phyloP scores from a whole-genome alignment of 768 basidiomycete genomes.

The Lactifluus volemus region DNA sequence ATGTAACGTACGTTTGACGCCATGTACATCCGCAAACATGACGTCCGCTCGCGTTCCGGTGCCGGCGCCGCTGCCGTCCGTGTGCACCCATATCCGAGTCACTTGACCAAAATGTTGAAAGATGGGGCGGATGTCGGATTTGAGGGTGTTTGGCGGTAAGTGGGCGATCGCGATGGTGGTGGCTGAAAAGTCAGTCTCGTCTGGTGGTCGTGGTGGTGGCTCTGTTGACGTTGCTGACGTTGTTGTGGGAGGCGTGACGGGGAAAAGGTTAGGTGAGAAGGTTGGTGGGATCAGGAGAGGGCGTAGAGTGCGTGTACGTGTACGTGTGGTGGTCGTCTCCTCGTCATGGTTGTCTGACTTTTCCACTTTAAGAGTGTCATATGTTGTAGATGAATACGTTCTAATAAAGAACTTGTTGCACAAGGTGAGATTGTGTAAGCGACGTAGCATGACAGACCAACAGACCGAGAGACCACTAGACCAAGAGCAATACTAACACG shows the following conservation, averaged over 20 bases:
- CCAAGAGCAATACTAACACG: no score
- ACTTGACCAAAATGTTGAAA: slow-evolving; percentile 4
- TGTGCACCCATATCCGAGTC: not conserved
- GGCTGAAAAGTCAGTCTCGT: not conserved
- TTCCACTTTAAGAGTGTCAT: not conserved
- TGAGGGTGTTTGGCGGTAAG: no score
- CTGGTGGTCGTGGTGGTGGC: no score
- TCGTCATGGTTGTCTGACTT: no score
- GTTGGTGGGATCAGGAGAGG: slow-evolving; percentile 4
- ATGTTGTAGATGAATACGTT: not conserved
- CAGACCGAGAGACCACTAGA: no score
- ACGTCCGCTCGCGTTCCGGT: not conserved
- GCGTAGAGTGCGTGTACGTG: not conserved
- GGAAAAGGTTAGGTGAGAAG: not conserved
- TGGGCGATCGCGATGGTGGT: not conserved
- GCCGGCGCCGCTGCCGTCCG: not conserved
- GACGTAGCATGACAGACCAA: not conserved
- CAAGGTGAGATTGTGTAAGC: not conserved
- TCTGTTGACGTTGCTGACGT: not conserved
- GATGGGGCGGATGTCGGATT: no score
- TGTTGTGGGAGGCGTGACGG: not conserved
- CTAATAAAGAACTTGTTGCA: no score
- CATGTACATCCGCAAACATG: not conserved
- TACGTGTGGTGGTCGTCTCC: not conserved
- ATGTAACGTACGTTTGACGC: not conserved